Conservation (phyloP, 306 rosid genomes). For the Casuarina cunninghamiana region DNA sequence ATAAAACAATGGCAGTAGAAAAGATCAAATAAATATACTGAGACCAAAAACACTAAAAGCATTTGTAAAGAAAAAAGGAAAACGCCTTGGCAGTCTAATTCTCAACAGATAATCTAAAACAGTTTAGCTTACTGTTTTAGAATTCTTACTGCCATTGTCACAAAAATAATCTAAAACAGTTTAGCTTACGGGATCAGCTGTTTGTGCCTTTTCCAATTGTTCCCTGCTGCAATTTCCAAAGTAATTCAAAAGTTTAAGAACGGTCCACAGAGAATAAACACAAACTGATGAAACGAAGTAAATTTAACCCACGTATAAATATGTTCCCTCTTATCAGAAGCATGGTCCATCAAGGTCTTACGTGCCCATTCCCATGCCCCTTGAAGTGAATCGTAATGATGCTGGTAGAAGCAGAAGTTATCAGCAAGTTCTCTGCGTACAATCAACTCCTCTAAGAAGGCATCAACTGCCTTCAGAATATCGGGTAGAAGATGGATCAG, state of each 20-base stretch:
- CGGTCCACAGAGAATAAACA: conserved; percentile 20
- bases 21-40: conserved; percentile 3
- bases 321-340: conserved; percentile 72
- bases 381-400: conserved; percentile 73
- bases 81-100: not conserved
- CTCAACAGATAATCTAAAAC: conserved; percentile 8
- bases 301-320: conserved; percentile 62
- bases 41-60: conserved; percentile 5
- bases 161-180: conserved; percentile 11
- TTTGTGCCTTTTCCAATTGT: conserved; percentile 83
- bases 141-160: not conserved
- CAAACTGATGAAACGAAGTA: conserved; percentile 5
- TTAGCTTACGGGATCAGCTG: conserved; percentile 78
- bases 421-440: conserved; percentile 92
- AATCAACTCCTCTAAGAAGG: conserved; percentile 84
- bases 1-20: conserved; percentile 7
- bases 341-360: conserved; percentile 79
- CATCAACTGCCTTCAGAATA: conserved; percentile 67
- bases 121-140: conserved; percentile 56
- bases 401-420: conserved; percentile 88
- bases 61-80: not conserved
- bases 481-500: conserved; percentile 23
- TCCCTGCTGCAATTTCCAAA: conserved; percentile 60
- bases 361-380: conserved; percentile 99
- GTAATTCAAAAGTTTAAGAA: conserved; percentile 14